Evolutionary conservation across 805 yeast genomes (phyloP).

Genomic region (Vanderwaltozyma polyspora): DNA sequence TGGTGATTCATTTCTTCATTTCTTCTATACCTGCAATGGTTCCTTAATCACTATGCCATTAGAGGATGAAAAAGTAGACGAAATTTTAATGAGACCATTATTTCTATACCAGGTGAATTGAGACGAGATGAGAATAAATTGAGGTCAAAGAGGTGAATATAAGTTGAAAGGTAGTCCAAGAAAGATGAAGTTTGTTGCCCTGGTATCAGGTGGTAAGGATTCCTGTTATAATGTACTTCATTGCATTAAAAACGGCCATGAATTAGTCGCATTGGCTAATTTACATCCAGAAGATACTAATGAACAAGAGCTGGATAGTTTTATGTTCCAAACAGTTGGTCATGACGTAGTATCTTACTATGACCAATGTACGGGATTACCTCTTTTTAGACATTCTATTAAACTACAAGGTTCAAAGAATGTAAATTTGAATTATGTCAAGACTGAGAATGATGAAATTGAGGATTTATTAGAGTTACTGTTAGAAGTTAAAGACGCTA

Average conservation of each 20-base stretch:
- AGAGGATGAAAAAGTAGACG: no score
- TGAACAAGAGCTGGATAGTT: constrained; percentile 74
- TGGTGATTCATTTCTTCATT: no score
- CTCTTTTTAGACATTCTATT: constrained; percentile 63
- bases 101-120: no score
- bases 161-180: no score
- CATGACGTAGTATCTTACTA: constrained; percentile 63
- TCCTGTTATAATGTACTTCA: constrained; percentile 84
- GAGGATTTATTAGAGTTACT: constrained; percentile 64
- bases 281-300: constrained; percentile 47
- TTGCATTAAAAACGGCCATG: constrained; percentile 78
- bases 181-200: constrained; percentile 79
- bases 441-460: constrained; percentile 71
- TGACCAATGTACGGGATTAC: constrained; percentile 61
- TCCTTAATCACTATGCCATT: no score
- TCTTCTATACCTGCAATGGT: no score
- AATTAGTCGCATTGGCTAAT: constrained; percentile 75
- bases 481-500: constrained; percentile 33
- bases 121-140: no score
- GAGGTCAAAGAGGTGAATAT: no score
- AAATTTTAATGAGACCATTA: no score
- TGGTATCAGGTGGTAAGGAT: constrained; percentile 93
- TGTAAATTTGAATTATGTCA: constrained; percentile 54
- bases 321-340: constrained; percentile 97
- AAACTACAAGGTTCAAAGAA: constrained; percentile 47